These are phyloP conservation scores for Fusarium kyushuense DNA, from an alignment of 2,329 filamentous ascomycete species.

Conservation along the genomic window DNA sequence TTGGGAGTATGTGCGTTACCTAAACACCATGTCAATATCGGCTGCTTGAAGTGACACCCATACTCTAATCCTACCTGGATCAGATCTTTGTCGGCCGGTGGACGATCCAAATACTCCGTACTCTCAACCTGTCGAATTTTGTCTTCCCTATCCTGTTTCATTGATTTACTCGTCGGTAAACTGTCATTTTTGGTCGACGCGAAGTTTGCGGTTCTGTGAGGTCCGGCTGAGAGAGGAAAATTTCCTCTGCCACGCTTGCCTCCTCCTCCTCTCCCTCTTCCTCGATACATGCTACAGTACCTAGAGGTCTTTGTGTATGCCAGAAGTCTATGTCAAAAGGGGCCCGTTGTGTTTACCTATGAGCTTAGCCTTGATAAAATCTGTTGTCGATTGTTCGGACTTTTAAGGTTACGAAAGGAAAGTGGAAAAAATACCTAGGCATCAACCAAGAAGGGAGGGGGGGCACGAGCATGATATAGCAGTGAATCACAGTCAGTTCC, in stretches of 20 bases:
- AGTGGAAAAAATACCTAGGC: not conserved
- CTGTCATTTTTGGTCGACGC: slow-evolving; percentile 11
- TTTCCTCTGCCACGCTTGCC: not conserved
- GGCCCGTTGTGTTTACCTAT: not conserved
- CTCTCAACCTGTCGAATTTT: slow-evolving; percentile 31
- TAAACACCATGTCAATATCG: slow-evolving; percentile 5
- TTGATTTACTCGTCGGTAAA: slow-evolving; percentile 42
- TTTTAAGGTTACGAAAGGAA: not conserved
- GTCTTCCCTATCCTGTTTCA: slow-evolving; percentile 37
- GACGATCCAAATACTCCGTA: slow-evolving; percentile 42
- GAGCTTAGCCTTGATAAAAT: not conserved
- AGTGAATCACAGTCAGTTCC: not conserved
- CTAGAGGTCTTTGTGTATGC: not conserved
- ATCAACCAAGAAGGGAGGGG: not conserved
- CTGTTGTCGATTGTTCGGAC: not conserved
- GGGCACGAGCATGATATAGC: not conserved
- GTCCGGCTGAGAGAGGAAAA: not conserved
- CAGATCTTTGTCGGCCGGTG: slow-evolving; percentile 41
- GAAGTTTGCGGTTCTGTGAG: slow-evolving; percentile 2
- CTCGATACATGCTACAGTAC: slow-evolving; percentile 12
- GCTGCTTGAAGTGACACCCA: not conserved
- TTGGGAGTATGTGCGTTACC: slow-evolving; percentile 49
- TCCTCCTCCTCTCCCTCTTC: not conserved
- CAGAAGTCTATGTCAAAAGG: not conserved
- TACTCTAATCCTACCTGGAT: slow-evolving; percentile 42